phyloP scores from a whole-genome alignment of 192 early-diverging fungal species.

The Spinellus fusiger region DNA sequence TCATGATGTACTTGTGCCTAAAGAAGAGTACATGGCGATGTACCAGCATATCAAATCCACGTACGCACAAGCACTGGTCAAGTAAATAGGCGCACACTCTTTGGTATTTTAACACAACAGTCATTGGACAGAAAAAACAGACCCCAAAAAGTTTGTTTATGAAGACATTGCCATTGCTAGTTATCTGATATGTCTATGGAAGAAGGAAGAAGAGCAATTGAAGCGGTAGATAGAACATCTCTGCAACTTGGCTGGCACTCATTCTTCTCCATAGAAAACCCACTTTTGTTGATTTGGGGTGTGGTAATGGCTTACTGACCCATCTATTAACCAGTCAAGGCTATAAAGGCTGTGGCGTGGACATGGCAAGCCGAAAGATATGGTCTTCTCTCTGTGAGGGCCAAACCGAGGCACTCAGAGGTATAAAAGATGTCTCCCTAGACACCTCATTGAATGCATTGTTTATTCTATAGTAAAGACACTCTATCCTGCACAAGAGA shows the following conservation, averaged over 20 bases:
- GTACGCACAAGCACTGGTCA: conserved; percentile 61
- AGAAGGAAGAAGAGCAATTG: conserved; percentile 31
- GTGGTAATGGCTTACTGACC: conserved; percentile 81
- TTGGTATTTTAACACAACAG: conserved; percentile 2
- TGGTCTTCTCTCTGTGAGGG: conserved; percentile 58
- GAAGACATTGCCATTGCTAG: conserved; percentile 86
- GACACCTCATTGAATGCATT: neutral
- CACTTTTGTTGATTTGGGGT: conserved; percentile 78
- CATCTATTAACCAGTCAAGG: conserved; percentile 68
- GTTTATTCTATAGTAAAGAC: conserved; percentile 47
- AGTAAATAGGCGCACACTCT: conserved; percentile 15
- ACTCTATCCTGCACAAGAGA: conserved; percentile 42
- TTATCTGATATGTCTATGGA: conserved; percentile 75
- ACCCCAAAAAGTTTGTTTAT: conserved; percentile 77
- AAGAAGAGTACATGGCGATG: conserved; percentile 57
- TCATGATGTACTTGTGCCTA: conserved; percentile 66
- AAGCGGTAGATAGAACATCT: conserved; percentile 2
- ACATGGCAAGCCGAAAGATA: conserved; percentile 67
- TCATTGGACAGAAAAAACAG: conserved; percentile 77
- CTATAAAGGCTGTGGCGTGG: conserved; percentile 66
- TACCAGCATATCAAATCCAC: conserved; percentile 63
- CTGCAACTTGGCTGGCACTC: neutral
- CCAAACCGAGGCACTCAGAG: conserved; percentile 36
- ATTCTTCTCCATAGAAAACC: conserved; percentile 26
- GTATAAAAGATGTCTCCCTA: conserved; percentile 20